A percentile compares a stretch with the other conserved stretches of the same genome.
These are phyloP conservation scores for Aspergillus niger DNA, from an alignment of 2,329 filamentous ascomycete species.

Conservation along the genomic window DNA sequence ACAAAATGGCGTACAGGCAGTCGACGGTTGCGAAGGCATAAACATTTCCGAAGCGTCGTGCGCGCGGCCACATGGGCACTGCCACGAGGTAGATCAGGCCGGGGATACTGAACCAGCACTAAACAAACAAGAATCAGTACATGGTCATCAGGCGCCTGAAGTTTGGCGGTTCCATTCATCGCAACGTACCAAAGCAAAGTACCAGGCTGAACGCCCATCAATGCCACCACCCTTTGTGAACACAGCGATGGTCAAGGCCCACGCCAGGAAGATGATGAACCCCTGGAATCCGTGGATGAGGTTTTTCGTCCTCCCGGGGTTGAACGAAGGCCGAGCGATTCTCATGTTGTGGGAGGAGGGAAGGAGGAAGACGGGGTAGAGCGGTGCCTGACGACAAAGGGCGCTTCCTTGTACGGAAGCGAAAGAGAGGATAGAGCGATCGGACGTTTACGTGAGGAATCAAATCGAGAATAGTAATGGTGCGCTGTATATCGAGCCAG, in stretches of 20 bases:
- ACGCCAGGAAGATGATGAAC: constrained; percentile 60
- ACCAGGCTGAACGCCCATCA: constrained; percentile 59
- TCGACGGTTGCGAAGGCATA: constrained; percentile 62
- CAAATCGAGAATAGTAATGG: neutral
- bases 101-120: constrained; percentile 63
- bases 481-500: neutral
- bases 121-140: constrained; percentile 8
- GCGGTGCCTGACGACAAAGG: constrained; percentile 19
- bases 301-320: constrained; percentile 59
- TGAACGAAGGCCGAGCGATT: constrained; percentile 38
- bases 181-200: constrained; percentile 57
- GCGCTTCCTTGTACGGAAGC: constrained; percentile 17
- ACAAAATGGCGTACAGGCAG: constrained; percentile 56
- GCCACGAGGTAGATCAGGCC: constrained; percentile 62
- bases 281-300: constrained; percentile 57
- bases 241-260: constrained; percentile 60
- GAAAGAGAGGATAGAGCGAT: neutral
- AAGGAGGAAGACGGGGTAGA: constrained; percentile 10
- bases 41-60: constrained; percentile 60
- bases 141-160: neutral
- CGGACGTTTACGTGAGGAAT: neutral
- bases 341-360: constrained; percentile 25
- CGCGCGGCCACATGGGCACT: constrained; percentile 62
- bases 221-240: constrained; percentile 57
- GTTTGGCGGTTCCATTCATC: neutral